Base-by-base conservation (phyloP, 257 asterid species). In the Gynochthodes officinalis region DNA sequence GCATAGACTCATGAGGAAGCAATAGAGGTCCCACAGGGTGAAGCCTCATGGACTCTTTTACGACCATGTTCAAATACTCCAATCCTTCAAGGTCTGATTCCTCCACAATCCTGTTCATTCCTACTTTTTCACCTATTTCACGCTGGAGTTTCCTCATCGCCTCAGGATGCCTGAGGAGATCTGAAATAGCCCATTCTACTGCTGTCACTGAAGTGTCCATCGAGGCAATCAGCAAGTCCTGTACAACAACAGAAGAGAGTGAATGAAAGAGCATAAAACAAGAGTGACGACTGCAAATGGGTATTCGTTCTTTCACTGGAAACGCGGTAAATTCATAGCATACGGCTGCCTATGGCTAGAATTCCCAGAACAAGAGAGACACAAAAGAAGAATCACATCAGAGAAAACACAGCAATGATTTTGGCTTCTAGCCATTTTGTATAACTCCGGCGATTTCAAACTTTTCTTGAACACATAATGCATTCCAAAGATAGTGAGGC, bases 191-290 rank as follows among this genome's bases (percentile, higher is more conserved):
- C 84, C 84, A 80, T 73, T 77, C 84, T 16, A 81, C 57, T 18
- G 79, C 65, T 12, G 75, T 72, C n/a, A 65, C 71, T 58, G 84
- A 81, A 49, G 84, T 77, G 64, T 80, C 84, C 72, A 80, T 73
- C 21, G 81, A 73, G 1, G 76, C 79, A 25, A 73, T 32, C 23
- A 80, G 73, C 76, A 80, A 37, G 28, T 80, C 84, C 81, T 76
- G 64, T 19, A 30, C n/a, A 42, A n/a, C n/a, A n/a, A 32, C 3
- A 39, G 12, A 52, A 25, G 10, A 16, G 8, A 7, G 14, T 12
- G 52, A 54, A 50, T 19, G 27, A 2, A 35, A 68, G 13, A 55
- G 40, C 66, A 18, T 0, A 19, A 50, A 16, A 7, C 13, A 0
- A 44, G 28, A 27, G 46, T 44, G 7, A 40, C 0, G 23, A 25